Evolutionary conservation across 2,329 filamentous ascomycete species (phyloP).

Genomic region (Ceratocystis variospora): DNA sequence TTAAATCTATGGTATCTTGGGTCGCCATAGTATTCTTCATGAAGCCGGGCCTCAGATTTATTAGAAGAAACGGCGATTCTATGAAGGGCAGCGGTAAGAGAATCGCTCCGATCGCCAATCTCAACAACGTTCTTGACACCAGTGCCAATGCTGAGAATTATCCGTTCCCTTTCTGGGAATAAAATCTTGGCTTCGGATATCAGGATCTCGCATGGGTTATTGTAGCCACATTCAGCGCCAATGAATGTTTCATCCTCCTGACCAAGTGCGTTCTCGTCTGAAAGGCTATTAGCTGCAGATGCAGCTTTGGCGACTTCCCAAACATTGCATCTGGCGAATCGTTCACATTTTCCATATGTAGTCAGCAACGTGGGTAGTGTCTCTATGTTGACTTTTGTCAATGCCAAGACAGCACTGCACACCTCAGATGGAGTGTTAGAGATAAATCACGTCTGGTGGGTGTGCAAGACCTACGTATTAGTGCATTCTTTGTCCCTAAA

Average conservation of each 20-base stretch:
- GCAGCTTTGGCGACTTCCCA: slow-evolving; percentile 25
- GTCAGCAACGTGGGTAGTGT: slow-evolving; percentile 22
- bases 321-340: slow-evolving; percentile 10
- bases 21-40: slow-evolving; percentile 20
- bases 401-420: not conserved
- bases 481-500: not conserved
- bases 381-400: not conserved
- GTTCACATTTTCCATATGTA: slow-evolving; percentile 22
- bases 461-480: not conserved
- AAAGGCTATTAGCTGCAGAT: slow-evolving; percentile 24
- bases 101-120: slow-evolving; percentile 16
- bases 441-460: accelerated
- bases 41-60: not conserved
- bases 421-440: not conserved
- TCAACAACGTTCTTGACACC: slow-evolving; percentile 21
- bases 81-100: accelerated
- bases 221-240: slow-evolving; percentile 25
- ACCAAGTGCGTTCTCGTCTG: slow-evolving; percentile 24
- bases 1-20: slow-evolving; percentile 23
- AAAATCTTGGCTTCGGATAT: slow-evolving; percentile 23
- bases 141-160: slow-evolving; percentile 24
- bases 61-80: not conserved
- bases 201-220: slow-evolving; percentile 26
- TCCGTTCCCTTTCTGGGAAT: slow-evolving; percentile 21
- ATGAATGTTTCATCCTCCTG: slow-evolving; percentile 24